A percentile compares a stretch with the other conserved stretches of the same genome.
Evolutionary conservation across 768 basidiomycete genomes (phyloP).

Genomic region (Amanita subjunquillea): DNA sequence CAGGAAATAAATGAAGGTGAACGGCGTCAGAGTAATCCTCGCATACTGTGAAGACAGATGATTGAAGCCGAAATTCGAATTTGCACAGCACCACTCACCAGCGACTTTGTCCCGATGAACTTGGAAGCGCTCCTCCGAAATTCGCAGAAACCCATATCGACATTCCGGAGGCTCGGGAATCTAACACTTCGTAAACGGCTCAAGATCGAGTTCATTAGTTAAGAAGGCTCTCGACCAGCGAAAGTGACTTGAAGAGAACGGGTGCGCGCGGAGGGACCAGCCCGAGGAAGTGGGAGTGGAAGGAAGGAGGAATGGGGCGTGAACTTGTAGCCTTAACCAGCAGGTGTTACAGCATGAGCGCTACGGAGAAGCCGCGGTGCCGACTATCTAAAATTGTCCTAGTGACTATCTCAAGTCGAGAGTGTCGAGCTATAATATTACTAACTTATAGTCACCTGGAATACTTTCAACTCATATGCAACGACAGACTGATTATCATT

Average conservation of each 20-base stretch:
- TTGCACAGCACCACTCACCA: background rate
- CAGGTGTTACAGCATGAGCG: background rate
- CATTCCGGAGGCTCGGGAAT: background rate
- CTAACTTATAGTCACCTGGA: too few relatives aligned
- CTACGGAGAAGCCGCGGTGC: too few relatives aligned
- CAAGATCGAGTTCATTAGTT: background rate
- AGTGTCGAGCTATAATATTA: too few relatives aligned
- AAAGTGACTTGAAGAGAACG: background rate
- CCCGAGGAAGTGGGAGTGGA: background rate
- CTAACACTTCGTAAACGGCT: background rate
- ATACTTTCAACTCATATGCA: too few relatives aligned
- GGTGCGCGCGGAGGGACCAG: background rate
- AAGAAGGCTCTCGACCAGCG: constrained; percentile 1
- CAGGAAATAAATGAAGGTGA: constrained; percentile 37
- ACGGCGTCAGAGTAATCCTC: constrained; percentile 37
- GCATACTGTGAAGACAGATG: constrained; percentile 24
- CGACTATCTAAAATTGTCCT: too few relatives aligned
- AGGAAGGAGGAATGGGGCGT: background rate
- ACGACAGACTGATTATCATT: too few relatives aligned
- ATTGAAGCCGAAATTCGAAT: background rate
- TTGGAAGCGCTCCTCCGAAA: background rate
- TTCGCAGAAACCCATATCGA: background rate
- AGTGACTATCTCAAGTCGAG: too few relatives aligned
- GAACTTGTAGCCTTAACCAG: background rate
- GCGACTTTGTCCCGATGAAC: background rate